Evolutionary conservation across 2,329 filamentous ascomycete genomes (phyloP), one percentile per base, ranked within the genome.

Genomic region (Claviceps sorghi): DNA sequence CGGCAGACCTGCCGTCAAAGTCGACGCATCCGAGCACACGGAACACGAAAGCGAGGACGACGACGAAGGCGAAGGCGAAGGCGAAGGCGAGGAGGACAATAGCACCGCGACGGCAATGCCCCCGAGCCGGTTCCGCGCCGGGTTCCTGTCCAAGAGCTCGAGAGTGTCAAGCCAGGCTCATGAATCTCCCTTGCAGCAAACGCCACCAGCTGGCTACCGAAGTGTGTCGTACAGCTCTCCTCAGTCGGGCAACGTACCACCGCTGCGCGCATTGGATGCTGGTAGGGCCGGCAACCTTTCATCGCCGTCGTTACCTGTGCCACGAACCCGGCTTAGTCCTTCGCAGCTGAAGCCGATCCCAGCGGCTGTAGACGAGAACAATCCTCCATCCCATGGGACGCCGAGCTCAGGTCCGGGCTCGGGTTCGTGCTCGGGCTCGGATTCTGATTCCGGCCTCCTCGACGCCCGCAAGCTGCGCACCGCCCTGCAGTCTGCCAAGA

Each of bases 121-220:
- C 36, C 79, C 79, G 49, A 86, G 79, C 68, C 80, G 91, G 44
- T 97, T 97, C 70, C 87, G 95, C 60, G 78, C 89, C 2, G 91
- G 91, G 5, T 95, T 95, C 65, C 71, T 97, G 26, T 82, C 86
- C 71, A 78, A 78, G 63, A 61, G 60, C 38, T 59, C 67, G 42
- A 67, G 70, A 44, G 61, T 65, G 2, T 71, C 72, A 2, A 61
- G 69, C 40, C 68, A 67, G 42, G 47, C 57, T 2, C 72, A 77
- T 46, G 82, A 78, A 50, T 88, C 85, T 3, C 84, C 86, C 4
- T 67, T 78, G 4, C 75, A 78, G 15, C 69, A 70, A 15, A 70
- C 76, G 1, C 77, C 80, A 13, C 74, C 80, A 15, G 73, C 74
- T 8, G 67, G 83, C 54, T 76, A 76, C n/a, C 71, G 79, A 29